Evolutionary conservation across 768 basidiomycete species (phyloP).

Genomic region (Mrakia gelida): DNA sequence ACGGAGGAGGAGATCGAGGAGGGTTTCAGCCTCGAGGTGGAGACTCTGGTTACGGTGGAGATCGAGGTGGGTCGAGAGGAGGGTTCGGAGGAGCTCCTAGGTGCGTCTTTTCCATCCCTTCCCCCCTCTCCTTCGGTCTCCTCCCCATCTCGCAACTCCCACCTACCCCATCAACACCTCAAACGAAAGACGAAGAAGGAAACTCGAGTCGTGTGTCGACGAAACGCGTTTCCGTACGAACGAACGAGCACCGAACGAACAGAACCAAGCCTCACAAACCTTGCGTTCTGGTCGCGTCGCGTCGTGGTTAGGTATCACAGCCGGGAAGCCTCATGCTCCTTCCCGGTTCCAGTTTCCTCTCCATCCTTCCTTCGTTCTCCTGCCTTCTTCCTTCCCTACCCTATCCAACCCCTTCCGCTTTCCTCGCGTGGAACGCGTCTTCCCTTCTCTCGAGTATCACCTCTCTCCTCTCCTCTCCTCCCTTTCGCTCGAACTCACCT

Average conservation of each 20-base stretch:
- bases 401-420: not conserved
- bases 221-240: no score
- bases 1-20: constrained; percentile 13
- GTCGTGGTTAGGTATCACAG: not conserved
- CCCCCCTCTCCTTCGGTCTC: not conserved
- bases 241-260: not conserved
- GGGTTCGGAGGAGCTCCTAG: constrained; percentile 24
- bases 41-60: constrained; percentile 25
- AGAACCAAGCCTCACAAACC: no score
- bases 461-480: not conserved
- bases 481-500: not conserved
- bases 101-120: constrained; percentile 11
- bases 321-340: constrained; percentile 30
- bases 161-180: not conserved
- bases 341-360: constrained; percentile 1
- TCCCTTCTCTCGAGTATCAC: no score
- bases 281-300: not conserved
- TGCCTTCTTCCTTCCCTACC: not conserved
- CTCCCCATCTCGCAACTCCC: not conserved
- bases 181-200: no score
- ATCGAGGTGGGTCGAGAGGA: constrained; percentile 10
- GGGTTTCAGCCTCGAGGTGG: constrained; percentile 29
- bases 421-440: not conserved
- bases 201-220: no score
- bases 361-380: not conserved